Evolutionary conservation across 2,329 filamentous ascomycete species (phyloP), one percentile per base, ranked within the genome.

Genomic region (Pseudonectria foliicola): DNA sequence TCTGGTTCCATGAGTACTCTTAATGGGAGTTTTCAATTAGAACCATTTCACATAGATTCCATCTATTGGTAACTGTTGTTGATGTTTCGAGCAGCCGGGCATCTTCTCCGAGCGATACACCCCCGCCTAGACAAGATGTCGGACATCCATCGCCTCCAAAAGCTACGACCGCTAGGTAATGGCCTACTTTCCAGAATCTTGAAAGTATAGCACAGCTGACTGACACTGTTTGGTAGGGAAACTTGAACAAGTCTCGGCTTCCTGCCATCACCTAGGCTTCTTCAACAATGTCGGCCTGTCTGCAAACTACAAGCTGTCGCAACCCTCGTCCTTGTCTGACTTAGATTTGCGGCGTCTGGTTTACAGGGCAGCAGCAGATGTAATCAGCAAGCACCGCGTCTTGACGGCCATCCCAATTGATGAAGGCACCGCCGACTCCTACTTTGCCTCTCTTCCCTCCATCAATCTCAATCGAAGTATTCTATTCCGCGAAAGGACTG

Each of bases 231-330:
- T n/a, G n/a, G n/a, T 23, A 67, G 64, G 66, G 28, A 55, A 53
- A 14, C 45, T 67, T 27, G 67, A 71, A 48, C 59, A 62, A 29
- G 64, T 60, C 45, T 67, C 63, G 6, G 65, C 63, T 2, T 44
- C 58, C 7, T 58, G 63, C 25, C 63, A 70, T 34, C 50, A 64
- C 31, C 42, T 66, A 3, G 53, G 54, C 1, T 63, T 65, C 33
- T 70, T 68, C 48, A 56, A 57, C 33, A 70, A 67, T 43, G 61
- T 66, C 16, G 61, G 55, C 7, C 48, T 67, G 15, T 53, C 60
- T 14, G 63, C 59, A 31, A 56, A 50, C 11, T 66, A 65, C 45
- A 48, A 38, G 7, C 42, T 60, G 1, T 57, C 58, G 6, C 31
- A 34, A 3, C 34, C 43, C 3, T 56, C 43, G 26, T 34, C 35